Conservation (phyloP, 139 green algal genomes). For the Edaphochlamys debaryana region DNA sequence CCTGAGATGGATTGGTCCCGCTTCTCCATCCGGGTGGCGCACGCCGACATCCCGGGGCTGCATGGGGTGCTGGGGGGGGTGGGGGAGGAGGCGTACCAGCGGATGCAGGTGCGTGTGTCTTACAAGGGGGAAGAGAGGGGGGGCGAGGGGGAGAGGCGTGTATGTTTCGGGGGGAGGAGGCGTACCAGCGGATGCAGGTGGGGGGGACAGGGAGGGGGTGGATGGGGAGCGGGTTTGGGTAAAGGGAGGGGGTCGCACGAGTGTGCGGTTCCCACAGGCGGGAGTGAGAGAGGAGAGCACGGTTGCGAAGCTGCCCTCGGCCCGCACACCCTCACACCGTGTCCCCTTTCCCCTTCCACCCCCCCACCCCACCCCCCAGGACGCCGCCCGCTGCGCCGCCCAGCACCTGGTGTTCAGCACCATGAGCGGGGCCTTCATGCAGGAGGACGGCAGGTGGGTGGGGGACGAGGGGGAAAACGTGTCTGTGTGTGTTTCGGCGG, state of each 20-base stretch:
- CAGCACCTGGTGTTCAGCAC: slow-evolving; percentile 43
- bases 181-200: not conserved
- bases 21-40: slow-evolving; percentile 18
- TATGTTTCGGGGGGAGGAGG: not conserved
- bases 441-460: slow-evolving; percentile 41
- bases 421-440: slow-evolving; percentile 33
- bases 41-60: slow-evolving; percentile 1
- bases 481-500: too few species aligned
- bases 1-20: slow-evolving; percentile 41
- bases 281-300: not conserved
- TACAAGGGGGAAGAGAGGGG: slow-evolving; percentile 12
- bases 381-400: slow-evolving; percentile 15
- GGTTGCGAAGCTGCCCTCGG: not conserved
- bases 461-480: too few species aligned
- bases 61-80: slow-evolving; percentile 8
- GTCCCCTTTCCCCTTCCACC: too few species aligned
- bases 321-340: too few species aligned
- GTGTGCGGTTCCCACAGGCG: not conserved
- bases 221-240: not conserved
- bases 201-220: not conserved
- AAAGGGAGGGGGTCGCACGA: not conserved
- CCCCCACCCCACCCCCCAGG: not conserved
- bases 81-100: not conserved
- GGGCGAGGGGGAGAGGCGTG: not conserved
- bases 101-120: slow-evolving; percentile 7